phyloP scores from a whole-genome alignment of 306 rosid genomes.

The Fragaria ananassa region DNA sequence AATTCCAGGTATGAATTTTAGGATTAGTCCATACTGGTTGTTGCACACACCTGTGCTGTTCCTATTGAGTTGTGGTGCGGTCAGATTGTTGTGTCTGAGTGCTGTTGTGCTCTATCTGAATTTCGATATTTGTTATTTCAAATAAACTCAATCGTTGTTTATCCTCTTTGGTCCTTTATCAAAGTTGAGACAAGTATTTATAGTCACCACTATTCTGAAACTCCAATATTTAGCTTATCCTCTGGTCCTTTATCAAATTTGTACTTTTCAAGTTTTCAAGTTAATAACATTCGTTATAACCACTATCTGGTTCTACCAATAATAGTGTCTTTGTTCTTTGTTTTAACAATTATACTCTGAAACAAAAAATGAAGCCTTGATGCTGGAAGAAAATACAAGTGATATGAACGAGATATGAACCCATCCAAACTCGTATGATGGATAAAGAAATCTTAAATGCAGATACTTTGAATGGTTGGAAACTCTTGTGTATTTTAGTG shows the following conservation, averaged over 20 bases:
- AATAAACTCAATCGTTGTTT: background rate
- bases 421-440: background rate
- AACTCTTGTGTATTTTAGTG: slow-evolving; percentile 2
- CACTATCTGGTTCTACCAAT: background rate
- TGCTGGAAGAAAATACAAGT: background rate
- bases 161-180: background rate
- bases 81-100: slow-evolving; percentile 1
- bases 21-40: background rate
- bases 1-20: background rate
- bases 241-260: background rate
- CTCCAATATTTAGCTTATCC: too few relatives aligned
- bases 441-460: background rate
- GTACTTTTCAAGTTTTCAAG: background rate
- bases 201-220: background rate
- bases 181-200: background rate
- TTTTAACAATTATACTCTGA: background rate
- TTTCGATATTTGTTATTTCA: background rate
- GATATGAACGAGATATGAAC: background rate
- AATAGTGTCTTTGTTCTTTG: background rate
- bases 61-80: background rate
- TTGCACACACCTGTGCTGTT: background rate
- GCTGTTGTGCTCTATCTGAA: background rate
- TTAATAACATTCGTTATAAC: background rate
- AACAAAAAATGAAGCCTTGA: background rate
- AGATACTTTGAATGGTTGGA: background rate